Conservation (phyloP, 352 stramenopile species). For the Globisporangium yorkense region DNA sequence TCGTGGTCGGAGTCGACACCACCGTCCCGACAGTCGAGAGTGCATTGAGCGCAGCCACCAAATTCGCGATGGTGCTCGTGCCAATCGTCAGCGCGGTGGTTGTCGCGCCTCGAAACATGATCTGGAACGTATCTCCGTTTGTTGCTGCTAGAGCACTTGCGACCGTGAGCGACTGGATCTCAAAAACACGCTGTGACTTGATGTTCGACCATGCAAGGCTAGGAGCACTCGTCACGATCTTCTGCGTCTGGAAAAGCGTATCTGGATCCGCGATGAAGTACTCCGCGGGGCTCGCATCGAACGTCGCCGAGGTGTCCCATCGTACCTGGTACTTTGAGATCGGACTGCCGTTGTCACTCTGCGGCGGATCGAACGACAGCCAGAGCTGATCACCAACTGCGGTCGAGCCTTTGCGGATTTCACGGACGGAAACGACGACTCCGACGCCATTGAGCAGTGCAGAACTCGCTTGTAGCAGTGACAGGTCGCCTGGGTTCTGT, state of each 20-base stretch:
- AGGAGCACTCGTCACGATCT: constrained; percentile 38
- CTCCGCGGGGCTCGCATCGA: constrained; percentile 40
- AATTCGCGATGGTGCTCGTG: constrained; percentile 20
- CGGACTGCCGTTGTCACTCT: constrained; percentile 54
- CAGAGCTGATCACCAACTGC: constrained; percentile 67
- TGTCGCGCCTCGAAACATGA: constrained; percentile 43
- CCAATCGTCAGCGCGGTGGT: constrained; percentile 28
- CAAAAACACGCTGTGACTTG: constrained; percentile 21
- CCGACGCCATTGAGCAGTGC: constrained; percentile 32
- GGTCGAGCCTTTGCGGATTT: constrained; percentile 64
- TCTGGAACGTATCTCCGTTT: constrained; percentile 27
- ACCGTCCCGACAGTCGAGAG: constrained; percentile 39
- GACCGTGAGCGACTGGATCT: constrained; percentile 49
- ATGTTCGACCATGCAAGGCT: constrained; percentile 55
- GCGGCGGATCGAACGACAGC: constrained; percentile 66
- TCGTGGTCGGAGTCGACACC: constrained; percentile 26
- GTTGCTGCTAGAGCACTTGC: constrained; percentile 6
- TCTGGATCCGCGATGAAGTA: constrained; percentile 45
- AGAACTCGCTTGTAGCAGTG: constrained; percentile 31
- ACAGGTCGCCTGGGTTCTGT: constrained; percentile 56
- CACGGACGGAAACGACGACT: constrained; percentile 33
- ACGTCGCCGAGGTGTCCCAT: constrained; percentile 57
- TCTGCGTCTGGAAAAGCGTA: constrained; percentile 45
- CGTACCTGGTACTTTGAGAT: constrained; percentile 61
- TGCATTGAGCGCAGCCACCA: constrained; percentile 30